These are phyloP conservation scores for Colletotrichum acutatum DNA, from an alignment of 2,329 filamentous ascomycete species.

Conservation along the genomic window DNA sequence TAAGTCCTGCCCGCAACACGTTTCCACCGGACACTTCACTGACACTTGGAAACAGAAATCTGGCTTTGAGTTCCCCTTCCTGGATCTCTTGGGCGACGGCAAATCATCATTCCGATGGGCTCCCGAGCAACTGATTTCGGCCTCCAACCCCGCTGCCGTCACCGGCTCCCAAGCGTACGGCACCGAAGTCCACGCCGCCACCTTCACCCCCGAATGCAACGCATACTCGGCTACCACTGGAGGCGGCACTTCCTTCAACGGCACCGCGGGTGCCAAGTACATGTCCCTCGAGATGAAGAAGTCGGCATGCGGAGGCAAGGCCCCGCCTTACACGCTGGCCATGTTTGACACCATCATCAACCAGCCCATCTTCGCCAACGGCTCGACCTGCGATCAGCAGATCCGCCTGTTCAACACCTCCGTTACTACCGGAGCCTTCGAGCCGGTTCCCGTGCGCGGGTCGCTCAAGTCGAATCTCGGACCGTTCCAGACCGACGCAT, in stretches of 20 bases:
- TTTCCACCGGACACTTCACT: not conserved
- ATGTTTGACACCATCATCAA: conserved; percentile 65
- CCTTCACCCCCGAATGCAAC: conserved; percentile 59
- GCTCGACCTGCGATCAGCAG: conserved; percentile 55
- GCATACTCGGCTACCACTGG: conserved; percentile 51
- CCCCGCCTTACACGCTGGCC: conserved; percentile 48
- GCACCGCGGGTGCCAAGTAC: conserved; percentile 23
- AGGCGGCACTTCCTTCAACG: conserved; percentile 36
- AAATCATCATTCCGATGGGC: conserved; percentile 63
- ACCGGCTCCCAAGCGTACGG: conserved; percentile 59
- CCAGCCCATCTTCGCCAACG: conserved; percentile 59
- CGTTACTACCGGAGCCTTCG: conserved; percentile 45
- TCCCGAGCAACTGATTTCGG: conserved; percentile 58
- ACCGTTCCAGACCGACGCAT: conserved; percentile 36
- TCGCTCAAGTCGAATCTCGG: conserved; percentile 40
- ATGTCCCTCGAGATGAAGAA: conserved; percentile 38
- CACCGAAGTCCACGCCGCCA: conserved; percentile 51
- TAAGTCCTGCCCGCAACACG: conserved; percentile 45
- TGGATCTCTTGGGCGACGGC: conserved; percentile 62
- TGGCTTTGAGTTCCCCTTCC: conserved; percentile 65
- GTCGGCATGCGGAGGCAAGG: not conserved
- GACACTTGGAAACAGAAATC: conserved; percentile 50
- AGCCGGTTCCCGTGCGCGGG: conserved; percentile 42
- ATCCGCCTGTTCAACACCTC: conserved; percentile 57
- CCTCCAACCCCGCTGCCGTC: conserved; percentile 53